Conservation (phyloP, 2,329 filamentous ascomycete genomes). For the Colletotrichum theobromicola region DNA sequence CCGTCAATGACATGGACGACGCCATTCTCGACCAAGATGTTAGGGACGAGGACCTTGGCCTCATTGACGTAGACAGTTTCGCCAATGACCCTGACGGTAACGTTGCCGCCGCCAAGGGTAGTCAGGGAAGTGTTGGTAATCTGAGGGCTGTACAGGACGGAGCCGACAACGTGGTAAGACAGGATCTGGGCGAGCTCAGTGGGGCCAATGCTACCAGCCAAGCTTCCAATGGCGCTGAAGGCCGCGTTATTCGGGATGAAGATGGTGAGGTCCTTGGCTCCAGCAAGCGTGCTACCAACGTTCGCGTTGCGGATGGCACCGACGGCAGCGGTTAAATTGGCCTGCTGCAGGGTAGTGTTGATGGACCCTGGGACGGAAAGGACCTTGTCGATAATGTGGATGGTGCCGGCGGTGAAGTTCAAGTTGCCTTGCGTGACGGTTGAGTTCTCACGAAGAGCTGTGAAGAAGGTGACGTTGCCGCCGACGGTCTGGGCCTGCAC, state of each 20-base stretch:
- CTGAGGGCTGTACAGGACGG: slow-evolving; percentile 55
- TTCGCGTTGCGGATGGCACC: slow-evolving; percentile 50
- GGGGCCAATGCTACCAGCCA: slow-evolving; percentile 49
- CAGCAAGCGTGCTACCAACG: slow-evolving; percentile 46
- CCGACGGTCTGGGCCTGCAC: slow-evolving; percentile 50
- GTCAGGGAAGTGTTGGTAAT: slow-evolving; percentile 22
- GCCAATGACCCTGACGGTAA: slow-evolving; percentile 40
- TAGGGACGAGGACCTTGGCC: slow-evolving; percentile 51
- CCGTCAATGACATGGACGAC: slow-evolving; percentile 64
- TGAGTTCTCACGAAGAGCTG: slow-evolving; percentile 54
- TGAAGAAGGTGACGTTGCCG: slow-evolving; percentile 53
- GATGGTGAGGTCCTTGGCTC: slow-evolving; percentile 59
- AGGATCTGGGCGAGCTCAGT: slow-evolving; percentile 58
- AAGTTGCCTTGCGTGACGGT: slow-evolving; percentile 55
- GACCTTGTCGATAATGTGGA: slow-evolving; percentile 57
- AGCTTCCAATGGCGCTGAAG: slow-evolving; percentile 61
- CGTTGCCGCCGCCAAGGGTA: slow-evolving; percentile 27
- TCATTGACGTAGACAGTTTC: slow-evolving; percentile 51
- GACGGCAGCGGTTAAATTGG: slow-evolving; percentile 50
- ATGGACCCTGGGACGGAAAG: slow-evolving; percentile 50
- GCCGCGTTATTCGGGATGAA: slow-evolving; percentile 68
- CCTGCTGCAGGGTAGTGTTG: slow-evolving; percentile 42
- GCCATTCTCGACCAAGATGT: slow-evolving; percentile 59
- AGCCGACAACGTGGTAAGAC: slow-evolving; percentile 67
- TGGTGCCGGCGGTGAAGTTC: slow-evolving; percentile 58